Conservation (phyloP, 2,329 filamentous ascomycete species). For the Xylaria multiplex region DNA sequence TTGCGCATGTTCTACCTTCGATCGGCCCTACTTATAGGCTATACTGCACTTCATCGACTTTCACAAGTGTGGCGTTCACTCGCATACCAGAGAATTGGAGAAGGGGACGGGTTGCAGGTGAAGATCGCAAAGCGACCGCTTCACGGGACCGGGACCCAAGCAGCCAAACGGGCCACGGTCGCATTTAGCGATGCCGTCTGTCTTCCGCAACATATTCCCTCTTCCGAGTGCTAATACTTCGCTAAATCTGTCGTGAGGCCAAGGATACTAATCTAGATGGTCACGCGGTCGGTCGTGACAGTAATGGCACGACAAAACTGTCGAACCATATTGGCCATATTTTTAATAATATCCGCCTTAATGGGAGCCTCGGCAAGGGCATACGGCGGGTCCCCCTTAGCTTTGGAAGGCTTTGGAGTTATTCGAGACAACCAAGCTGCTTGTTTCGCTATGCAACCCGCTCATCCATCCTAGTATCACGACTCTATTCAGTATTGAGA, state of each 20-base stretch:
- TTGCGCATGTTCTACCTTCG: constrained; percentile 13
- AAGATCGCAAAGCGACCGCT: constrained; percentile 20
- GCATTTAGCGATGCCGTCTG: constrained; percentile 18
- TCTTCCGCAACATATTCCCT: constrained; percentile 17
- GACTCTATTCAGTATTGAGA: constrained; percentile 6
- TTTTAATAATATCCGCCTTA: constrained; percentile 20
- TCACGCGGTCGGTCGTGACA: constrained; percentile 26
- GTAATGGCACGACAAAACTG: constrained; percentile 26
- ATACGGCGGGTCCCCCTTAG: constrained; percentile 8
- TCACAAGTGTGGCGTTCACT: constrained; percentile 18
- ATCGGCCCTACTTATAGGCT: constrained; percentile 37
- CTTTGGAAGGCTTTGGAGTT: neutral
- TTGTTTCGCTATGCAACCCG: constrained; percentile 17
- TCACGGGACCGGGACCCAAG: constrained; percentile 2
- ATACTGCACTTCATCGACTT: constrained; percentile 19
- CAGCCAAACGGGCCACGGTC: constrained; percentile 8
- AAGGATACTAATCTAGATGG: constrained; percentile 22
- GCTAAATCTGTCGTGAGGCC: constrained; percentile 20
- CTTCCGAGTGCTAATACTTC: constrained; percentile 14
- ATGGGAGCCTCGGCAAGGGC: constrained; percentile 16
- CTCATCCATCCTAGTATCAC: constrained; percentile 16
- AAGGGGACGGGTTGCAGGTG: constrained; percentile 11
- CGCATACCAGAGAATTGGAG: constrained; percentile 21
- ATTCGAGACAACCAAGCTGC: constrained; percentile 18
- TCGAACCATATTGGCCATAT: constrained; percentile 31